These are phyloP conservation scores for Triadica sebifera DNA, from an alignment of 345 rosid species.

Conservation along the genomic window DNA sequence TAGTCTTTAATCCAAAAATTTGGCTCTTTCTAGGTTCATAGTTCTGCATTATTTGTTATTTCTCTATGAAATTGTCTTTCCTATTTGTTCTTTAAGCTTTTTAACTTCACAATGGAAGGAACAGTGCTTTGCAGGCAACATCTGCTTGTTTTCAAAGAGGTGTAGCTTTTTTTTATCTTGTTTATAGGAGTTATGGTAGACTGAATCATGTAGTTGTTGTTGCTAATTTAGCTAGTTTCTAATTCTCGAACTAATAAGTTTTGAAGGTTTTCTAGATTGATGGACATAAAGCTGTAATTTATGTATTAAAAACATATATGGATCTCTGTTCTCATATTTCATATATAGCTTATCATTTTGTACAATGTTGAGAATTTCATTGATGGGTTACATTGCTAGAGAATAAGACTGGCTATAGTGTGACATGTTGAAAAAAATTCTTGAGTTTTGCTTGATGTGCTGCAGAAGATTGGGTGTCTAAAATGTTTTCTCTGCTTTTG, in stretches of 20 bases:
- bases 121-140: not conserved
- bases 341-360: not conserved
- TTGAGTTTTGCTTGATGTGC: not conserved
- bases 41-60: not conserved
- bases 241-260: not conserved
- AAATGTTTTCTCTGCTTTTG: not conserved
- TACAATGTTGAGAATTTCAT: not conserved
- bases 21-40: slow-evolving; percentile 1
- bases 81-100: not conserved
- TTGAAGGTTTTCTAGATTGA: slow-evolving; percentile 10
- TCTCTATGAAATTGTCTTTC: not conserved
- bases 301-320: not conserved
- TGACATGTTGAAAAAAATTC: not conserved
- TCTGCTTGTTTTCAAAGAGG: not conserved
- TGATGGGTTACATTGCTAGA: not conserved
- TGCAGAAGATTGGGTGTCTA: not conserved
- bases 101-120: not conserved
- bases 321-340: not conserved
- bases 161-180: not conserved
- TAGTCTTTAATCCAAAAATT: not conserved
- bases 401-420: not conserved
- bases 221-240: not conserved
- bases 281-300: not conserved
- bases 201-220: not conserved
- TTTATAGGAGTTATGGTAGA: not conserved